A percentile compares a stretch with the other conserved stretches of the same genome.
These are phyloP conservation scores for Cyclotella choctawhatcheeana DNA, from an alignment of 108 stramenopile genomes.

Conservation along the genomic window DNA sequence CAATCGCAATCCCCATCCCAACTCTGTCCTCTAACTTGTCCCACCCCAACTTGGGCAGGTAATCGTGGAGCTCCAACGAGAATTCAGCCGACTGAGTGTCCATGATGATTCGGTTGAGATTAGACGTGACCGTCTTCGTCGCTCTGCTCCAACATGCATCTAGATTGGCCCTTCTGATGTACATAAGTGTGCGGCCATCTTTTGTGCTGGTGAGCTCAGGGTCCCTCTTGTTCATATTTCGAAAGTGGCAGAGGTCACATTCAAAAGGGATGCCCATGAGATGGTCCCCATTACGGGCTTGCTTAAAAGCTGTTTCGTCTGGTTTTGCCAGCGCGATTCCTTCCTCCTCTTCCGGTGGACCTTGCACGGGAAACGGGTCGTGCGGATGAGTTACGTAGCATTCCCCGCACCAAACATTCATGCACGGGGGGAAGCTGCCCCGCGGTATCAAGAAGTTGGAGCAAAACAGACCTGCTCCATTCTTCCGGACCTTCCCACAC, in stretches of 20 bases:
- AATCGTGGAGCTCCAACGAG: too few species aligned
- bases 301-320: background rate
- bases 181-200: background rate
- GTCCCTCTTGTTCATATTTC: conserved; percentile 32
- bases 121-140: conserved; percentile 2
- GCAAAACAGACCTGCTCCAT: conserved; percentile 49
- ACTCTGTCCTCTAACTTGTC: background rate
- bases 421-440: conserved; percentile 38
- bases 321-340: background rate
- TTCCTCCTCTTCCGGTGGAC: conserved; percentile 15
- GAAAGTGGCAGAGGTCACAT: conserved; percentile 60
- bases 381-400: conserved; percentile 31
- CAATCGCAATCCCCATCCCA: background rate
- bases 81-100: too few species aligned
- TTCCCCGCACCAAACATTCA: conserved; percentile 32
- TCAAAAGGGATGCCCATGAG: conserved; percentile 51
- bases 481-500: conserved; percentile 28
- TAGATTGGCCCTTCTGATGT: conserved; percentile 6
- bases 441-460: conserved; percentile 44
- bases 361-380: conserved; percentile 23
- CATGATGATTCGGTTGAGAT: too few species aligned
- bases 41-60: background rate
- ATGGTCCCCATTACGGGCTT: conserved; percentile 42
- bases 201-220: background rate
- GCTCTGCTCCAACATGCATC: conserved; percentile 7